phyloP scores from a whole-genome alignment of 768 basidiomycete species.

The Trametes elegans region DNA sequence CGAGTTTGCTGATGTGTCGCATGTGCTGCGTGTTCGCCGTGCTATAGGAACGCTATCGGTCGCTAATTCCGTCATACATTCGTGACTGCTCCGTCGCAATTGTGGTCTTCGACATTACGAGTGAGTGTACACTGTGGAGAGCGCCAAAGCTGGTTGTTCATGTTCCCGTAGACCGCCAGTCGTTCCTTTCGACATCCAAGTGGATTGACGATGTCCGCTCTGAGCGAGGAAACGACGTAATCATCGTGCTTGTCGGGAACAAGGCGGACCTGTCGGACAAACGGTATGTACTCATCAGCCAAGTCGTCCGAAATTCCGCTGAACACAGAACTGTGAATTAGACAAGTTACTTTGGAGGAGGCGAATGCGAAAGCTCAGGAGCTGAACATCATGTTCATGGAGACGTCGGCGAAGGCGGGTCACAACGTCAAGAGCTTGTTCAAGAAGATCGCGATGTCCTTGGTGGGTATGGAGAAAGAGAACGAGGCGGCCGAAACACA shows the following conservation, averaged over 20 bases:
- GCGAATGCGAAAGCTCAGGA: constrained; percentile 89
- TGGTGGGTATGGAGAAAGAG: constrained; percentile 94
- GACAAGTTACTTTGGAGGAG: constrained; percentile 98
- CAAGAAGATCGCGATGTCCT: constrained; percentile 98
- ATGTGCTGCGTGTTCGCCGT: not conserved
- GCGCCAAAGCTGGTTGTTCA: no score
- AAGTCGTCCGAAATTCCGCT: not conserved
- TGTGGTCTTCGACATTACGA: constrained; percentile 98
- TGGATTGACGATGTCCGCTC: constrained; percentile 99
- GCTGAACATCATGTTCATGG: constrained; percentile 97
- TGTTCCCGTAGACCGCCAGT: constrained; percentile 76
- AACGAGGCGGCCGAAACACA: constrained; percentile 46
- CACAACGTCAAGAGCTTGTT: constrained; percentile 99
- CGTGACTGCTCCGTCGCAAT: constrained; percentile 98
- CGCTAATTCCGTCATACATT: constrained; percentile 97
- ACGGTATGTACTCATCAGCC: constrained; percentile 54
- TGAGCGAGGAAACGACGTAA: constrained; percentile 96
- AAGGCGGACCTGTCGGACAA: constrained; percentile 99
- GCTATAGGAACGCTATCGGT: constrained; percentile 89
- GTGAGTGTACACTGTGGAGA: constrained; percentile 64
- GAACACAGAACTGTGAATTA: constrained; percentile 34
- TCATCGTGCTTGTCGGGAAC: constrained; percentile 97
- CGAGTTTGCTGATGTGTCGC: not conserved
- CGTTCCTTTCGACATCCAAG: constrained; percentile 97
- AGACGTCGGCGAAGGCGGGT: constrained; percentile 98